Conservation (phyloP, 345 rosid species). For the Bruguiera parviflora region DNA sequence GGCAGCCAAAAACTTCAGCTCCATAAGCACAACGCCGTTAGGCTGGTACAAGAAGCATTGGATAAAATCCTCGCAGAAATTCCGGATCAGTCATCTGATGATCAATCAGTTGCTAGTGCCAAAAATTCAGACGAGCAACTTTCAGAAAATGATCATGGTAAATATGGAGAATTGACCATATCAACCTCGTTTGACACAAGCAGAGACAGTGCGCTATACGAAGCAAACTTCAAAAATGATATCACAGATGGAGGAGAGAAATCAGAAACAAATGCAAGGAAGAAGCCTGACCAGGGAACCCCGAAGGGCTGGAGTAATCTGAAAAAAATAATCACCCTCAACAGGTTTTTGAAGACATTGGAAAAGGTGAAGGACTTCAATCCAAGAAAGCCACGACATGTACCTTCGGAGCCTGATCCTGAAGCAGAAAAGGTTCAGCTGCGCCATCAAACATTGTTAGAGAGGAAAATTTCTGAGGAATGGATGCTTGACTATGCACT, state of each 20-base stretch:
- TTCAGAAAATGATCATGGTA: slow-evolving; percentile 24
- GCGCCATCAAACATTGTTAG: slow-evolving; percentile 56
- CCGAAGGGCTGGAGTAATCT: slow-evolving; percentile 78
- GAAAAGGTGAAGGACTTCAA: slow-evolving; percentile 56
- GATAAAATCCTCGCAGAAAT: slow-evolving; percentile 73
- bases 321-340: slow-evolving; percentile 64
- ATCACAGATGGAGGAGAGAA: slow-evolving; percentile 21
- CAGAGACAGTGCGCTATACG: slow-evolving; percentile 7
- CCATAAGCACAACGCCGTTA: slow-evolving; percentile 52
- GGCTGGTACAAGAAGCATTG: slow-evolving; percentile 73
- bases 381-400: slow-evolving; percentile 38
- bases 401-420: slow-evolving; percentile 39
- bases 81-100: slow-evolving; percentile 54
- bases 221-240: slow-evolving; percentile 3
- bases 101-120: slow-evolving; percentile 42
- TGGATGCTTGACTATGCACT: slow-evolving; percentile 94
- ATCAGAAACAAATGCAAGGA: slow-evolving; percentile 28
- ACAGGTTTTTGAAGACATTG: slow-evolving; percentile 75
- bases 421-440: slow-evolving; percentile 65
- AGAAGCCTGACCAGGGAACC: slow-evolving; percentile 36
- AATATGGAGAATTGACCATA: slow-evolving; percentile 26
- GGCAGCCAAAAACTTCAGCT: slow-evolving; percentile 32
- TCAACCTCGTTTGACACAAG: slow-evolving; percentile 25
- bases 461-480: slow-evolving; percentile 59
- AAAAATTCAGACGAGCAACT: slow-evolving; percentile 37